phyloP scores from a whole-genome alignment of 169 alveolate genomes.

The Amoebophrya sp. region DNA sequence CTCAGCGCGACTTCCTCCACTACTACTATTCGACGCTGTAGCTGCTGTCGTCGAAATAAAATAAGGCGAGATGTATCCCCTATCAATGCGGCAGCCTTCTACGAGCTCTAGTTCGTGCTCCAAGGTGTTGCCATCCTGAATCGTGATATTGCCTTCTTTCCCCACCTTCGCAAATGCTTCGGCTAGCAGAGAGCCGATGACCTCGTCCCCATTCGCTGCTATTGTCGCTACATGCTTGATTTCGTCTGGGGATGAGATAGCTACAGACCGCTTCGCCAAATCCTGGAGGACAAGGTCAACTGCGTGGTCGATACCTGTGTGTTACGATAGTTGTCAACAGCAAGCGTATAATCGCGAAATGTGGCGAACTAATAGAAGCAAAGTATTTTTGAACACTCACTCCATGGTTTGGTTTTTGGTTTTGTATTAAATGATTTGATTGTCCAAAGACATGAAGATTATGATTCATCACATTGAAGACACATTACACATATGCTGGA shows the following conservation, averaged over 20 bases:
- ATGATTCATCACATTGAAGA: too few relatives aligned
- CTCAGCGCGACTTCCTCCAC: constrained; percentile 52
- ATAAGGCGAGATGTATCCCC: constrained; percentile 97
- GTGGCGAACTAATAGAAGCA: too few relatives aligned
- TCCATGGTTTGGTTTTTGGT: too few relatives aligned
- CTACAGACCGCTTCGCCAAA: constrained; percentile 61
- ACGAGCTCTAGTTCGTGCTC: constrained; percentile 94
- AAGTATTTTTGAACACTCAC: too few relatives aligned
- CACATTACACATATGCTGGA: too few relatives aligned
- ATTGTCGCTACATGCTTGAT: constrained; percentile 90
- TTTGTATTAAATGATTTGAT: too few relatives aligned
- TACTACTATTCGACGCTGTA: neutral
- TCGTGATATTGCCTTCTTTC: constrained; percentile 95
- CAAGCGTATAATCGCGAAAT: too few relatives aligned
- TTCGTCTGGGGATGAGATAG: constrained; percentile 69
- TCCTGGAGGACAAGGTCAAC: constrained; percentile 69
- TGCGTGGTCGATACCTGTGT: constrained; percentile 77
- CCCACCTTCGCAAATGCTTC: constrained; percentile 95
- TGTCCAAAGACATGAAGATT: too few relatives aligned
- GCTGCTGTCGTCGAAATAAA: constrained; percentile 86
- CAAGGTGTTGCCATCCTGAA: constrained; percentile 93
- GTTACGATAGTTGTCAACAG: neutral
- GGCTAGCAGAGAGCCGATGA: constrained; percentile 89
- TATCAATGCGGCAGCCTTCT: constrained; percentile 94
- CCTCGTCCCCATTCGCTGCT: constrained; percentile 94